Evolutionary conservation across 2,329 filamentous ascomycete species (phyloP), one percentile per base, ranked within the genome.

Genomic region (Stemphylium lycopersici): DNA sequence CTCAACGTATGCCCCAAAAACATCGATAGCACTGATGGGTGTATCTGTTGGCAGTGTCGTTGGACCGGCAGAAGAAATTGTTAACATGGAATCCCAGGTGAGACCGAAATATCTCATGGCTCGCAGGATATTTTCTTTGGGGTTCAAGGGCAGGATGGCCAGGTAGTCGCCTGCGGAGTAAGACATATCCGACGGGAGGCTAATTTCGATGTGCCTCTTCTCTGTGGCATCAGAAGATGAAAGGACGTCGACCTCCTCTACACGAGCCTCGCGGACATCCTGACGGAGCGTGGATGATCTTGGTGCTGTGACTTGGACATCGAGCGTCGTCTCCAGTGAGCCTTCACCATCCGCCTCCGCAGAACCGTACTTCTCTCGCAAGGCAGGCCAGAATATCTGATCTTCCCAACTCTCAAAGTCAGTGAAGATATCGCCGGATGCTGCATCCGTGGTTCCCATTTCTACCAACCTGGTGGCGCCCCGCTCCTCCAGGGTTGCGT

Each of bases 121-220:
- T 7, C 88, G 81, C 4, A 81, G 79, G 2, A 93, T 83, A 8
- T 79, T 85, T 26, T 81, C 75, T 40, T 80, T 80, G 1, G 86
- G 85, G 69, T 93, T 93, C 26, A 90, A 75, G 0, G 90, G 90
- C 1, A 92, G 78, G 2, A 92, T 79, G 0, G 88, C 87, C 0
- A 93, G 81, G 69, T 95, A 93, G 68, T 93, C 90, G 12, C 90
- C 90, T 2, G 87, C 83, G 34, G 83, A 81, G 74, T 93, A 93
- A 0, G 80, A 81, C 79, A 85, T 76, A 6, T 71, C 75, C 1
- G 73, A 73, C 0, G 78, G 78, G 6, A 80, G 66, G 44, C 75
- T 71, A 51, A 81, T 71, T 54, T 79, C 77, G 22, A 80, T 76
- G 53, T 79, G 76, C 41, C 70, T 57, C 58, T 76, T 74, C 45